These are phyloP conservation scores for Apiospora aurea DNA, from an alignment of 2,329 filamentous ascomycete species.

Conservation along the genomic window DNA sequence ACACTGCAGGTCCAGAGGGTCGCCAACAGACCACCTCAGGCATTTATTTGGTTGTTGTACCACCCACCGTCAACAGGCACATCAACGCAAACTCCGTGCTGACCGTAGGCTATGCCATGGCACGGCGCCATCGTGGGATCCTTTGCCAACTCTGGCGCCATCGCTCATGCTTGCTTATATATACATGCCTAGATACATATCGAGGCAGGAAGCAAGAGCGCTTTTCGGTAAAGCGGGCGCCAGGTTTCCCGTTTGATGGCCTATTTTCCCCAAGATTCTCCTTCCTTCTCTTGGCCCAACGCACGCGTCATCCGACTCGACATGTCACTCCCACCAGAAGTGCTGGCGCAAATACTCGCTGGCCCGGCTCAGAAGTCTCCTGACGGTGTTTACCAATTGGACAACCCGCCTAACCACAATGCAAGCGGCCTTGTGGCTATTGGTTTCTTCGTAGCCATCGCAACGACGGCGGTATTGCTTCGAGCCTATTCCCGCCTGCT, in stretches of 20 bases:
- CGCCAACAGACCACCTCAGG: too few species aligned
- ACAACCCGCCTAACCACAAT: neutral
- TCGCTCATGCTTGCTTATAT: too few species aligned
- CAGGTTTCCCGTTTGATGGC: neutral
- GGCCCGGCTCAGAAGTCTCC: neutral
- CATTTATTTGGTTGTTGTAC: too few species aligned
- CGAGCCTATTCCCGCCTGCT: neutral
- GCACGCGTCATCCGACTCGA: neutral
- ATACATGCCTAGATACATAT: too few species aligned
- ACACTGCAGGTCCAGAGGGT: too few species aligned
- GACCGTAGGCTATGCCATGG: too few species aligned
- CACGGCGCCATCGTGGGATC: too few species aligned
- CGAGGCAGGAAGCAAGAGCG: too few species aligned
- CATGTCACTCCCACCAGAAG: neutral
- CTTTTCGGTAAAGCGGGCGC: neutral
- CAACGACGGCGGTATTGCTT: neutral
- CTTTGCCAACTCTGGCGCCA: too few species aligned
- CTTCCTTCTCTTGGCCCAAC: neutral
- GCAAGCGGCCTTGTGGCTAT: neutral
- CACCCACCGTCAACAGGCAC: too few species aligned
- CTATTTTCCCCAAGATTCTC: neutral
- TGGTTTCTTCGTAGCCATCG: neutral
- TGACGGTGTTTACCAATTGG: neutral
- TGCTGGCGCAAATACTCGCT: neutral
- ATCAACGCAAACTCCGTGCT: too few species aligned